These are phyloP conservation scores for Acanthamoeba healyi DNA, from an alignment of 208 protist genomes.

Conservation along the genomic window DNA sequence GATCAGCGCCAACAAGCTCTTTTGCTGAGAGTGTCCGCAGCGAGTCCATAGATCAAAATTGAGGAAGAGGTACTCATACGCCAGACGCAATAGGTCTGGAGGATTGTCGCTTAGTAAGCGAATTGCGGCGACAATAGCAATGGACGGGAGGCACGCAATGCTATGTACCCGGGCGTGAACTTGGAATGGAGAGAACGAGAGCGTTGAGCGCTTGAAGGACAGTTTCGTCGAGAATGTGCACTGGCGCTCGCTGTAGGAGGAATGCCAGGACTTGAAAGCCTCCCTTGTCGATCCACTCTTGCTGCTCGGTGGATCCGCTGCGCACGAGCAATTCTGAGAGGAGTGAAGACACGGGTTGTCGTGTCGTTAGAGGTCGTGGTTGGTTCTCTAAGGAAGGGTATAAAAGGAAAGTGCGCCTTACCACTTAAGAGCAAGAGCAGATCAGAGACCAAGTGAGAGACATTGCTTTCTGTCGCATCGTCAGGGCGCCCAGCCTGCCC, in stretches of 20 bases:
- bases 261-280: constrained; percentile 37
- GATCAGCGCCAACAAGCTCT: neutral
- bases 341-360: neutral
- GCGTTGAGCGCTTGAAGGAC: constrained; percentile 37
- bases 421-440: constrained; percentile 18
- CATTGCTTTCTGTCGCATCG: neutral
- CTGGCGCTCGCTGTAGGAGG: neutral
- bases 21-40: constrained; percentile 15
- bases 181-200: constrained; percentile 16
- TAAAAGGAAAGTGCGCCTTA: neutral
- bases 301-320: neutral
- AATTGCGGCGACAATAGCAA: neutral
- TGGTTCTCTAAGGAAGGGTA: neutral
- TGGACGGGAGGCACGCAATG: neutral
- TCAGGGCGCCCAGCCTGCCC: neutral
- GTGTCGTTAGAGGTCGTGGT: neutral
- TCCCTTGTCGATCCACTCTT: neutral
- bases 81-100: neutral
- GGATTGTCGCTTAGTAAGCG: too few relatives aligned
- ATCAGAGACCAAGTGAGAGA: neutral
- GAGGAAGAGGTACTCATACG: constrained; percentile 11
- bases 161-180: neutral
- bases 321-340: neutral
- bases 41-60: constrained; percentile 34
- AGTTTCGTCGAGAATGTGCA: constrained; percentile 6